phyloP scores from a whole-genome alignment of 2,329 filamentous ascomycete genomes.

The Cladophialophora exuberans region DNA sequence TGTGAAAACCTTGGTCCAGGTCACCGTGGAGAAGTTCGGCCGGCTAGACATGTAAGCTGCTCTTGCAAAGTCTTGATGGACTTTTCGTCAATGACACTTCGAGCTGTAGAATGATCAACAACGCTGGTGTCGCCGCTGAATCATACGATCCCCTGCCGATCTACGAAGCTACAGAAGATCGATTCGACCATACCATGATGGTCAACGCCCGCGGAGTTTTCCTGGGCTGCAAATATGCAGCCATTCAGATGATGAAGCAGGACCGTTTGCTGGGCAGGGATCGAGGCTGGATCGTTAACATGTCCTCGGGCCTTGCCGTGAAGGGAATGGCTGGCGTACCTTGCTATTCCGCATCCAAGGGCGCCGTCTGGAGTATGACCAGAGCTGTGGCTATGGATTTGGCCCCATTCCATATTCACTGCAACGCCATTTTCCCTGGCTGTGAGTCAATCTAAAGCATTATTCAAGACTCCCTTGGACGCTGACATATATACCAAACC shows the following conservation, averaged over 20 bases:
- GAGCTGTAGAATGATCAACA: not conserved
- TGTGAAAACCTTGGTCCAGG: too few species aligned
- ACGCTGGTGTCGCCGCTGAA: not conserved
- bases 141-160: not conserved
- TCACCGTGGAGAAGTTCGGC: too few species aligned
- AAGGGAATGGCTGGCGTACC: not conserved
- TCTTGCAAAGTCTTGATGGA: too few species aligned
- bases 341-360: not conserved
- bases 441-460: too few species aligned
- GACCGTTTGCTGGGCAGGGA: not conserved
- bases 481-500: too few species aligned
- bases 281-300: not conserved
- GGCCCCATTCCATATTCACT: too few species aligned
- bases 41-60: too few species aligned
- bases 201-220: not conserved
- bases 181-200: not conserved
- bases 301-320: not conserved
- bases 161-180: not conserved
- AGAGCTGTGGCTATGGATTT: not conserved
- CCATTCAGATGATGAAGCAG: not conserved
- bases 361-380: not conserved
- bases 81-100: too few species aligned
- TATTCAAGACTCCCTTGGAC: too few species aligned
- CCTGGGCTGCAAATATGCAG: not conserved
- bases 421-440: too few species aligned